Base-by-base conservation (phyloP, 768 basidiomycete species). In the Trametes elegans region DNA sequence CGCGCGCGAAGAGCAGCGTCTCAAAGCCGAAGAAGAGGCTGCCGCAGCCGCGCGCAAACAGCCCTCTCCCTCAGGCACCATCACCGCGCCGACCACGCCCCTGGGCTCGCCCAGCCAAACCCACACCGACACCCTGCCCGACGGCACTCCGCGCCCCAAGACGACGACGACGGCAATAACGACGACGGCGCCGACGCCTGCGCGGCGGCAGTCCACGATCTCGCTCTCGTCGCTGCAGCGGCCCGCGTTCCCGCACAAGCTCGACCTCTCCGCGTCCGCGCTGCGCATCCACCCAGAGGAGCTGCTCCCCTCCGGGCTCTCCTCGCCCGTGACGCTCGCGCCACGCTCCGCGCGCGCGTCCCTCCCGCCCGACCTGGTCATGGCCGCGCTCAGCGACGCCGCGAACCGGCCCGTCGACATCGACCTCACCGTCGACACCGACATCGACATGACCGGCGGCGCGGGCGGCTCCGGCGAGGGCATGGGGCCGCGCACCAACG, bases 311-410 rank as follows among this genome's bases (percentile, higher is more conserved):
- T 83, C 77, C 41, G 83, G 84, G 1, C 73, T 90, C 42, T 77
- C 85, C 26, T 91, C 89, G 6, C 90, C 90, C 7, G 90, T 92
- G 28, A 88, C 85, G 5, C 78, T 93, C 32, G 90, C 88, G 0
- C 90, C 90, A 1, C 87, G 83, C 64, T 89, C 90, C 5, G 87
- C 87, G 41, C 80, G 86, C 3, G 77, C 85, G 2, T 62, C 65
- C 1, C 49, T 67, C 8, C 76, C 81, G 23, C 75, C 83, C 3
- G 86, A 88, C 38, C 69, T 88, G 40, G 67, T 88, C 26, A 83
- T 90, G 77, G 82, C 82, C 3, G 80, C 85, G 0, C 53, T 70
- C 7, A 44, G 53, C 7, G 61, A 64, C 26, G 56, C 59, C 1
- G 49, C 57, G 7, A 59, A 69, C 52, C 60, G 68, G 44, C 56